Base-by-base conservation (phyloP, 345 rosid genomes). In the Eucalyptus pauciflora region DNA sequence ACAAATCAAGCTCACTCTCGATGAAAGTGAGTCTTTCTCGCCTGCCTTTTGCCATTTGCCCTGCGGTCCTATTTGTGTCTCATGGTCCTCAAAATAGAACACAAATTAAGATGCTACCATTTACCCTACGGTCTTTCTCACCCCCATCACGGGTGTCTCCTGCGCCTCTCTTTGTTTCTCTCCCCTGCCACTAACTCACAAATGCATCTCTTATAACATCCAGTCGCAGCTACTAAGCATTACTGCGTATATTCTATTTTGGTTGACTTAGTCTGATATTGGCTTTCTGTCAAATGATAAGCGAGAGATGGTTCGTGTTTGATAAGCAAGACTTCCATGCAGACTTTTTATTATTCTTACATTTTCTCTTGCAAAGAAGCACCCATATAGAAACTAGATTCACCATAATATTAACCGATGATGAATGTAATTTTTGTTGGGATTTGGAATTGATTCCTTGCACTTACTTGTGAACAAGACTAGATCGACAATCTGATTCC, bases 401-500 rank as follows among this genome's bases (percentile, higher is more conserved):
- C 69, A 11, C 31, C 7, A 11, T 27, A 9, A 60, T 5, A 27
- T 60, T 12, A 4, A 60, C 7, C 27, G 13, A 56, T 60, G 14
- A 11, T 60, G 7, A 3, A 60, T 60, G 69, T 1, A 60, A 12
- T 27, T 60, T 60, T 60, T 12, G 16, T 13, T 18, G 27, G 20
- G 29, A 56, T 22, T 56, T 9, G 15, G 14, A 12, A 60, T 1
- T 6, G 0, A 13, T 12, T 27, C 31, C 7, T 11, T 60, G 16
- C 16, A 13, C 4, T 29, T 9, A 60, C 16, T 10, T 6, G 2
- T 4, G 16, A 27, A 60, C 2, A 1, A 1, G 2, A 60, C 31
- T 11, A 27, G 2, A 25, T 11, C 1, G 0, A 27, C 2, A 10
- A 0, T 60, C 2, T 0, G 1, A 8, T 25, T 58, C 14, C 14